Evolutionary conservation across 2,329 filamentous ascomycete genomes (phyloP).

Genomic region (Aspergillus unguis): DNA sequence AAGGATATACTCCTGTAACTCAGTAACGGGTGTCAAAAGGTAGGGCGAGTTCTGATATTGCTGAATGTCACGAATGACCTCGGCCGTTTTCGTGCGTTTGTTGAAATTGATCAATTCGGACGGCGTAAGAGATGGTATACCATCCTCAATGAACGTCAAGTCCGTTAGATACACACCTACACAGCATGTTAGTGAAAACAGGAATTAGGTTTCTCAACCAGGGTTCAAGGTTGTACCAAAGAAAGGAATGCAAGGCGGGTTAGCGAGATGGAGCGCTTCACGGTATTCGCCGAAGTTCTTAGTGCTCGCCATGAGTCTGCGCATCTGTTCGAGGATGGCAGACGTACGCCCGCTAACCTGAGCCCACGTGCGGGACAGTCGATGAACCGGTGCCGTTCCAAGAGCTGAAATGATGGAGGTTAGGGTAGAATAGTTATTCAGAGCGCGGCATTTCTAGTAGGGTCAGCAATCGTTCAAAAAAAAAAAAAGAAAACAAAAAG

Average conservation of each 20-base stretch:
- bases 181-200: not conserved
- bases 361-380: constrained; percentile 89
- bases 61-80: constrained; percentile 97
- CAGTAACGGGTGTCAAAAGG: constrained; percentile 78
- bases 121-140: constrained; percentile 94
- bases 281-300: constrained; percentile 98
- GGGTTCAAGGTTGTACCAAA: constrained; percentile 66
- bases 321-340: constrained; percentile 80
- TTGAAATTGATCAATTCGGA: constrained; percentile 97
- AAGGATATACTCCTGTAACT: constrained; percentile 94
- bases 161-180: constrained; percentile 93
- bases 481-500: not conserved
- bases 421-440: constrained; percentile 97
- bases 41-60: constrained; percentile 99
- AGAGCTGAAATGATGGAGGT: constrained; percentile 97
- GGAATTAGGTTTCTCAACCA: too few relatives aligned
- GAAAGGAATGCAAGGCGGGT: constrained; percentile 96
- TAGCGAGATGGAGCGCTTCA: constrained; percentile 85
- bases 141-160: constrained; percentile 96
- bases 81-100: constrained; percentile 95
- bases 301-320: constrained; percentile 90
- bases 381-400: constrained; percentile 89
- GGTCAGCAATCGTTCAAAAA: constrained; percentile 13
- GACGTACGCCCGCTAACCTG: constrained; percentile 85
- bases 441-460: constrained; percentile 76